Base-by-base conservation (phyloP, 2,329 filamentous ascomycete genomes). In the Graphiopsis chlorocephala region DNA sequence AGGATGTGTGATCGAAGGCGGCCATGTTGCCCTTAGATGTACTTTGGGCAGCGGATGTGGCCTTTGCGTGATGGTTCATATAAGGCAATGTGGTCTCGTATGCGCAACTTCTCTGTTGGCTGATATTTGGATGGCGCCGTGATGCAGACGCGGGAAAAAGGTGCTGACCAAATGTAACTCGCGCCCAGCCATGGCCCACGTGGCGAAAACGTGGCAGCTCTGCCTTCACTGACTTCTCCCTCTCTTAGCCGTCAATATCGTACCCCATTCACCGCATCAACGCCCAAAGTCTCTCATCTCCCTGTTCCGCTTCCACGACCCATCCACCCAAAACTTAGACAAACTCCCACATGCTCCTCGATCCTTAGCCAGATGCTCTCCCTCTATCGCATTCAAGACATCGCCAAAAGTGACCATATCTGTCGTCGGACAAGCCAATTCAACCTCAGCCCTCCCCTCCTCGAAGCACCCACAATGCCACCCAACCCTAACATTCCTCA, bases 391-490 rank as follows among this genome's bases (percentile, higher is more conserved):
- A 1, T 4, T 5, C n/a, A 62, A 23, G 17, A 62, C 29, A 42
- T 29, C 47, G 1, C 33, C 17, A 25, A 62, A 62, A 45, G 8
- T 20, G 17, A 55, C 33, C 26, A 6, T n/a, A 4, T 25, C 45
- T 15, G 4, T 20, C 12, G 17, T 25, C 28, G n/a, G 15, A 12
- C 31, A 17, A 29, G 3, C 11, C 7, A 61, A 1, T 3, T 31
- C 5, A 14, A 31, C 47, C n/a, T 62, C 60, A 7, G 29, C 23
- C 8, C 60, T 45, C 26, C n/a, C 12, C 2, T 55, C 47, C 33
- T 15, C 48, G 25, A 55, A 62, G 23, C 60, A 62, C 23, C 23
- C 31, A 42, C 60, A 62, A 31, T 62, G 60, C 60, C 60, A 55
- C 4, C 60, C 60, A 8, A 62, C 60, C 31, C 14, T 55, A 45